These are phyloP conservation scores for Fraxinus dipetala DNA, from an alignment of 305 asterid species.

Conservation along the genomic window DNA sequence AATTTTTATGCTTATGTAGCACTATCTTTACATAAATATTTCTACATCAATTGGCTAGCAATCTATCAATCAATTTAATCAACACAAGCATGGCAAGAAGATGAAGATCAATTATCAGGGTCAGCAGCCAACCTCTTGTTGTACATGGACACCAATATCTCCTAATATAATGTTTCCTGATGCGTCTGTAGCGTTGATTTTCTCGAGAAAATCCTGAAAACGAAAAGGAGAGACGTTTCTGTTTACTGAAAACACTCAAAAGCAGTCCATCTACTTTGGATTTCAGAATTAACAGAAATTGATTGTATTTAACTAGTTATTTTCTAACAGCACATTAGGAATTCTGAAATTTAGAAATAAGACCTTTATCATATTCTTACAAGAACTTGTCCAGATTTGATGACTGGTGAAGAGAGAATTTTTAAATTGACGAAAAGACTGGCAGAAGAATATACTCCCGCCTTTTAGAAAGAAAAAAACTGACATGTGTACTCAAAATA, in stretches of 20 bases:
- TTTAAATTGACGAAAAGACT: not conserved
- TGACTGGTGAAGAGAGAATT: not conserved
- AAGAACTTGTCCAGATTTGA: not conserved
- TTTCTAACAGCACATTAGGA: not conserved
- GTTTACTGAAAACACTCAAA: not conserved
- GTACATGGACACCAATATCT: slow-evolving; percentile 76
- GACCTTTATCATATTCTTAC: not conserved
- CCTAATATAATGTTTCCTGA: slow-evolving; percentile 77
- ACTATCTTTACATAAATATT: not conserved
- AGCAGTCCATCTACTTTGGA: not conserved
- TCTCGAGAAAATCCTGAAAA: slow-evolving; percentile 59
- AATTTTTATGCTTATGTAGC: not conserved
- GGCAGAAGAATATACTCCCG: not conserved
- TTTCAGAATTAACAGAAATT: not conserved
- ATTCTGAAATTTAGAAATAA: not conserved
- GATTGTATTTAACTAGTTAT: not conserved
- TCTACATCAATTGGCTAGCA: not conserved
- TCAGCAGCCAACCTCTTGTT: slow-evolving; percentile 60
- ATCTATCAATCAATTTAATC: not conserved
- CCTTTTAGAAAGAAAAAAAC: not conserved
- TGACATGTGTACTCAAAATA: not conserved
- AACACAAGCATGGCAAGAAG: not conserved
- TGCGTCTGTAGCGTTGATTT: slow-evolving; percentile 80
- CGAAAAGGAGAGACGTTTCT: not conserved
- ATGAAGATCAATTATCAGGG: not conserved